phyloP scores from a whole-genome alignment of 495 filamentous ascomycete genomes.

The Penicillium arizonense region DNA sequence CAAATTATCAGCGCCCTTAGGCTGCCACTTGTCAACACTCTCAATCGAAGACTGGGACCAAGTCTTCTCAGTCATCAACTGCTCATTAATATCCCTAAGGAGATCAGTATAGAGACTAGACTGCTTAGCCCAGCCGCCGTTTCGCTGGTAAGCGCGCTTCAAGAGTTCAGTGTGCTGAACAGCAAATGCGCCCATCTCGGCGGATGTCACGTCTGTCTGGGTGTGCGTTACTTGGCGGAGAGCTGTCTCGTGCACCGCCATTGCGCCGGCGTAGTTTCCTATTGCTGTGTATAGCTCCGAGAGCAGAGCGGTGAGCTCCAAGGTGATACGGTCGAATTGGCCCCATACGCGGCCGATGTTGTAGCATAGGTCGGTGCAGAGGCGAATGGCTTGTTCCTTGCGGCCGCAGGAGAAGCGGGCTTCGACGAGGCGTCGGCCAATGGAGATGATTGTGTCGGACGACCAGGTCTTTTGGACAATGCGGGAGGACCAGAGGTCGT shows the following conservation, averaged over 20 bases:
- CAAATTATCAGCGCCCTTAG: too few relatives aligned
- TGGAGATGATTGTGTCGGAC: constrained; percentile 46
- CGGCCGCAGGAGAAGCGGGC: constrained; percentile 48
- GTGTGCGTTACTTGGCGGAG: constrained; percentile 25
- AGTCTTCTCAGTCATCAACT: too few relatives aligned
- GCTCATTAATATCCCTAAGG: too few relatives aligned
- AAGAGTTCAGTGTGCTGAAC: too few relatives aligned
- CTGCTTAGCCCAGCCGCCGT: too few relatives aligned
- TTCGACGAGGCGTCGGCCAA: constrained; percentile 57
- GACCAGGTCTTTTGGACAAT: constrained; percentile 58
- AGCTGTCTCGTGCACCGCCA: constrained; percentile 52
- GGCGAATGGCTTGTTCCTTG: constrained; percentile 45
- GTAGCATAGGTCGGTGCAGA: constrained; percentile 60
- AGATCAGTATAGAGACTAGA: too few relatives aligned
- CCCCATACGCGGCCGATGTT: constrained; percentile 59
- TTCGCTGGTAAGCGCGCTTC: too few relatives aligned
- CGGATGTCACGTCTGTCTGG: too few relatives aligned
- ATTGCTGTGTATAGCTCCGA: constrained; percentile 51
- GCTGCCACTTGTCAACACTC: too few relatives aligned
- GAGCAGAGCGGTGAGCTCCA: constrained; percentile 56
- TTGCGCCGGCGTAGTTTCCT: constrained; percentile 46
- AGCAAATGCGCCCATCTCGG: too few relatives aligned
- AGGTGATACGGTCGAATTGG: constrained; percentile 48
- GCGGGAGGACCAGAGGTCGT: constrained; percentile 57
- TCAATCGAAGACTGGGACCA: too few relatives aligned